Conservation (phyloP, 352 stramenopile species). For the Aphanomyces astaci region DNA sequence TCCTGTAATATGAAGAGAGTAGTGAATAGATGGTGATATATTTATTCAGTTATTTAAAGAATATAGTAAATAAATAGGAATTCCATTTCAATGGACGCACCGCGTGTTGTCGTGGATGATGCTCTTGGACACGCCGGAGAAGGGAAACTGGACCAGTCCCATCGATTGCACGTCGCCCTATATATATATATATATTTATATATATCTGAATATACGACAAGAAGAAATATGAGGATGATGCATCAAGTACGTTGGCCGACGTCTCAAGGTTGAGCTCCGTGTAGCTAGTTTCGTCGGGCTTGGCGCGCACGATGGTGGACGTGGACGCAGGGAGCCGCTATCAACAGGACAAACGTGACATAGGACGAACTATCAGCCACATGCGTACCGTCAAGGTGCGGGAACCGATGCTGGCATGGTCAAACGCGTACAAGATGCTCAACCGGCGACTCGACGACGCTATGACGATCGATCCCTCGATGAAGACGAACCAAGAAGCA, state of each 20-base stretch:
- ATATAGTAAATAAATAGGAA: too few species aligned
- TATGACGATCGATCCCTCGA: constrained; percentile 63
- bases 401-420: constrained; percentile 1
- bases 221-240: too few species aligned
- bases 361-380: background rate
- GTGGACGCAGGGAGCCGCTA: constrained; percentile 40
- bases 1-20: background rate
- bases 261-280: constrained; percentile 50
- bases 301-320: constrained; percentile 43
- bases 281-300: constrained; percentile 41
- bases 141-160: constrained; percentile 60
- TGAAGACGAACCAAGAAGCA: constrained; percentile 40
- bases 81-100: too few species aligned
- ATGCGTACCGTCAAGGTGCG: background rate
- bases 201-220: background rate
- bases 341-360: background rate
- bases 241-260: background rate
- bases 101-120: constrained; percentile 53
- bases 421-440: constrained; percentile 9
- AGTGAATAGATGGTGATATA: constrained; percentile 29
- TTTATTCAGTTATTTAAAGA: too few species aligned
- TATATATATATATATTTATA: background rate
- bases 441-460: background rate
- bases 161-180: constrained; percentile 42
- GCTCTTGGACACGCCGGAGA: constrained; percentile 53